phyloP scores from a whole-genome alignment of 306 rosid species.

The Spatholobus suberectus region DNA sequence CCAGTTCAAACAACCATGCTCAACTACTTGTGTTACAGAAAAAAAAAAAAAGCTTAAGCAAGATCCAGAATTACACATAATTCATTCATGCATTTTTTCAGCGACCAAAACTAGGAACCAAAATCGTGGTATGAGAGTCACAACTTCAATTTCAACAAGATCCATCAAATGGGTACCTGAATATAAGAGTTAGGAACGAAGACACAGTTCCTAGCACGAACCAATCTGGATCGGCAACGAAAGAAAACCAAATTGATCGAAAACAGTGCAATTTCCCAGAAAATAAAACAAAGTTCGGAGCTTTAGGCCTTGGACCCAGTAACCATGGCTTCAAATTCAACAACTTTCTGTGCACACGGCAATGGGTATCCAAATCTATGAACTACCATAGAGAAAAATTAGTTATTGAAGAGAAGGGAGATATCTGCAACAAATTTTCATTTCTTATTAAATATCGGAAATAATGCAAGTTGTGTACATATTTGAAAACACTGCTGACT shows the following conservation, averaged over 20 bases:
- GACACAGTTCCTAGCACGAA: slow-evolving; percentile 42
- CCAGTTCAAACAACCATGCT: slow-evolving; percentile 14
- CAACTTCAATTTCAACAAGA: slow-evolving; percentile 46
- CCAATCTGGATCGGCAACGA: slow-evolving; percentile 60
- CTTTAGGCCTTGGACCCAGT: slow-evolving; percentile 28
- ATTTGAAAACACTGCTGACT: not conserved
- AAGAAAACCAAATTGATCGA: slow-evolving; percentile 28
- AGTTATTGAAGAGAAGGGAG: not conserved
- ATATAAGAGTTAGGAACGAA: slow-evolving; percentile 45
- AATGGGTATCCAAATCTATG: slow-evolving; percentile 28
- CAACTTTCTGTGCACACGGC: not conserved
- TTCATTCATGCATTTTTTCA: slow-evolving; percentile 11
- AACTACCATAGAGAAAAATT: slow-evolving; percentile 2
- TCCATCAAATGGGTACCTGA: slow-evolving; percentile 65
- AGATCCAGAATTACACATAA: slow-evolving; percentile 23
- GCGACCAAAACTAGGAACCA: slow-evolving; percentile 28
- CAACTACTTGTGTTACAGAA: slow-evolving; percentile 29
- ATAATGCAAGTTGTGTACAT: not conserved
- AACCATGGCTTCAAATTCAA: slow-evolving; percentile 24
- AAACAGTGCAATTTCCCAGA: slow-evolving; percentile 24
- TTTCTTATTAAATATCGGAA: not conserved
- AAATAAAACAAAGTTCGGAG: slow-evolving; percentile 18
- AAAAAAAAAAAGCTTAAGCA: slow-evolving; percentile 18
- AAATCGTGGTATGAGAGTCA: slow-evolving; percentile 1
- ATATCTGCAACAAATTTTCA: not conserved